Base-by-base conservation (phyloP, 1,284 basidiomycete species). In the Coriolopsis trogii region DNA sequence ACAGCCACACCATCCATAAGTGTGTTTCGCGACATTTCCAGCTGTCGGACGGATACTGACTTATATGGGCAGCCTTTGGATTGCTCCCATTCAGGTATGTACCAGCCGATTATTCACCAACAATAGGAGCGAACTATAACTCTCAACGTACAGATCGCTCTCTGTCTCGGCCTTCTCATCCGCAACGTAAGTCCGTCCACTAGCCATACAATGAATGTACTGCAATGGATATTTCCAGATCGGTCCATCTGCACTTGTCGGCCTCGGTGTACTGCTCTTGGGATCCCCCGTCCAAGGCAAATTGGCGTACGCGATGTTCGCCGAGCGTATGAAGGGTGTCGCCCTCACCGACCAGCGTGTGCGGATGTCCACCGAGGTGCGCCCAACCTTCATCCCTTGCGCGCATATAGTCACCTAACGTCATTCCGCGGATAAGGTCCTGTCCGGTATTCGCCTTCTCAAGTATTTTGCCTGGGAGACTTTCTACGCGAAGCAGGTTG, bases 281-380 rank as follows among this genome's bases (percentile, higher is more conserved):
- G 77, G 79, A 3, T 79, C 86, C 45, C 89, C 89, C 0, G 51
- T 89, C 3, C 87, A 91, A 70, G 68, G 77, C 13, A 58, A 82
- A 30, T 78, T 87, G 24, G 86, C 92, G 58, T 70, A 70, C 51
- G 70, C 78, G 37, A 83, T 93, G 77, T 85, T 90, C 63, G 66
- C 54, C 3, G 78, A 85, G 58, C 81, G 87, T 13, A 72, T 73
- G 53, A 82, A 82, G 58, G 87, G 85, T 24, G 84, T 91, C 55
- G 74, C 80, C 45, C 80, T 87, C 61, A 92, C 90, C 1, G 91
- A 94, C 63, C 77, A 79, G 46, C 78, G 89, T 10, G 80, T 86
- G 6, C 73, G 84, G n/a, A 72, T 88, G 25, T 80, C 80, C 0
- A 82, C 78, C 7, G 87, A 89, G 69, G 74, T 80, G 18, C 18